Conservation (phyloP, 768 basidiomycete species). For the Suillus subaureus region DNA sequence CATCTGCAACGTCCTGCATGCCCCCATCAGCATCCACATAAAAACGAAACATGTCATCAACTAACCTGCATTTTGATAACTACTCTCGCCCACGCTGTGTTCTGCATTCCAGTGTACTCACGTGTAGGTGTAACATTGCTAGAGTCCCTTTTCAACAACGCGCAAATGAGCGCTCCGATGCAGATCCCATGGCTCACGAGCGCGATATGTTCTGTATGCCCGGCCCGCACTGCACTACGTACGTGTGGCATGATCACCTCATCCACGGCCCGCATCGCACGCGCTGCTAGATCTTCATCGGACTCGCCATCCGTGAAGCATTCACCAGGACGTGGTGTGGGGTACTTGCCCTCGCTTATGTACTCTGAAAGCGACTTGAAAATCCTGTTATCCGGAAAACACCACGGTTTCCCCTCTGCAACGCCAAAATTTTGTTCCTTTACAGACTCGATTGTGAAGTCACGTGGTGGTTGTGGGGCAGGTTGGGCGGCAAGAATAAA, state of each 20-base stretch:
- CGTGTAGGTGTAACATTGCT: constrained; percentile 26
- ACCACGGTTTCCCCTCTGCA: constrained; percentile 66
- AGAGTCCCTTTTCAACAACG: constrained; percentile 47
- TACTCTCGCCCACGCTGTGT: constrained; percentile 71
- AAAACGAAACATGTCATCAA: background rate
- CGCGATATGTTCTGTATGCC: constrained; percentile 52
- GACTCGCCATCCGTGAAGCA: constrained; percentile 77
- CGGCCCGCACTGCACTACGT: constrained; percentile 41
- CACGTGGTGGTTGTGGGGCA: constrained; percentile 42
- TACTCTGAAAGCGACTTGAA: constrained; percentile 44
- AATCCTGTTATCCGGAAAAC: constrained; percentile 17
- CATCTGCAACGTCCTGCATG: constrained; percentile 31
- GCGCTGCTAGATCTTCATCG: constrained; percentile 56
- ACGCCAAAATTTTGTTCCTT: constrained; percentile 72
- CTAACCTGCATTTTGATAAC: constrained; percentile 50
- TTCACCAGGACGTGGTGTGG: constrained; percentile 44
- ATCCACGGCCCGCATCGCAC: constrained; percentile 55
- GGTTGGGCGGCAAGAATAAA: constrained; percentile 53
- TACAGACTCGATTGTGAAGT: constrained; percentile 47
- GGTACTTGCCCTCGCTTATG: constrained; percentile 55
- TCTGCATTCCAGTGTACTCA: constrained; percentile 54
- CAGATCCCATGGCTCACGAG: constrained; percentile 78
- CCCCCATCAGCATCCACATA: constrained; percentile 1
- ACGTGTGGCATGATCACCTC: constrained; percentile 57
- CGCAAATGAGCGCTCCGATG: constrained; percentile 59